These are phyloP conservation scores for Solanum chiquidenum DNA, from an alignment of 257 asterid genomes.

Conservation along the genomic window DNA sequence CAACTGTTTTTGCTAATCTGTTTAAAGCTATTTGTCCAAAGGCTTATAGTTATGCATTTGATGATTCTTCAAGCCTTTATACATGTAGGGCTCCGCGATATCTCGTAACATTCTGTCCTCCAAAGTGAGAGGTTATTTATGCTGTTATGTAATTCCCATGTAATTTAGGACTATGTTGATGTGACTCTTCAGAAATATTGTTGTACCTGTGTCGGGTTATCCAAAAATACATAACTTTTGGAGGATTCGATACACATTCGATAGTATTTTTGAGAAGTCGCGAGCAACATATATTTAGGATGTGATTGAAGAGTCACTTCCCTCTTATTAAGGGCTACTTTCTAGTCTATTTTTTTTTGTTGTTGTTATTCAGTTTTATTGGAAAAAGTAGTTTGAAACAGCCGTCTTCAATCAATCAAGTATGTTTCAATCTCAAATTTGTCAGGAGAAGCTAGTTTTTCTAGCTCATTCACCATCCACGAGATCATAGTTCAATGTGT, in stretches of 20 bases:
- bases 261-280: background rate
- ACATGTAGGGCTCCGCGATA: conserved; percentile 72
- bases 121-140: conserved; percentile 16
- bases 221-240: background rate
- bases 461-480: background rate
- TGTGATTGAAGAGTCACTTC: background rate
- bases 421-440: background rate
- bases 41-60: conserved; percentile 86
- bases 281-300: background rate
- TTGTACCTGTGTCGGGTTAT: background rate
- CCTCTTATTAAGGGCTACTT: background rate
- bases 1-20: conserved; percentile 58
- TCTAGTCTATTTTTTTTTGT: background rate
- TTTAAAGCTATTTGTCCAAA: conserved; percentile 88
- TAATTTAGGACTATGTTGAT: background rate
- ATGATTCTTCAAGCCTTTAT: conserved; percentile 79
- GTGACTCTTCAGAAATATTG: background rate
- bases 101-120: conserved; percentile 85
- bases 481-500: background rate
- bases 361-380: background rate
- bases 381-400: background rate
- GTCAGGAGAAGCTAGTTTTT: accelerated
- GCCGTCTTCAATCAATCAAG: background rate
- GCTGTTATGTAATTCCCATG: background rate
- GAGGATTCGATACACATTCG: background rate